Evolutionary conservation across 345 rosid genomes (phyloP), one percentile per base, ranked within the genome.

Genomic region (Salix caprea): DNA sequence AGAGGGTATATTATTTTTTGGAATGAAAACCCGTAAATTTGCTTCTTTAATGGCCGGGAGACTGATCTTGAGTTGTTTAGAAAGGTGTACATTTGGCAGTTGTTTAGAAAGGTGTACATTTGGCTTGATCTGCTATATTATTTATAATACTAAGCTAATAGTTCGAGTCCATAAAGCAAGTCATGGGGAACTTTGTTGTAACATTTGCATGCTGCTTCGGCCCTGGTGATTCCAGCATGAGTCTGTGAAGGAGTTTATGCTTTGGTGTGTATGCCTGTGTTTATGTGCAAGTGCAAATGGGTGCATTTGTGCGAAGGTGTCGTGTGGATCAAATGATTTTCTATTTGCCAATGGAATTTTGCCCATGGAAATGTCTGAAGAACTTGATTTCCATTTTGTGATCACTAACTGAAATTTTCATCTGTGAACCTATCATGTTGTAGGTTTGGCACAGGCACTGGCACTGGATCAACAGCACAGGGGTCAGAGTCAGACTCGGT

Each of bases 381-480:
- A 28, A 18, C 13, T 32, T 58, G 39, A 24, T 16, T 32, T 14
- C 11, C 7, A 26, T 64, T 24, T 69, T 48, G 18, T 26, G 56
- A 42, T 28, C 54, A 24, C 65, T 30, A 1, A 12, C 54, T 68
- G 16, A 40, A 40, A 40, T 12, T 64, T 5, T 32, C 7, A 14
- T 19, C 34, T 30, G 28, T 26, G 11, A 36, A 58, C 32, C 12
- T 56, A 11, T 36, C 12, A 16, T 65, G 60, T 60, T 79, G 67
- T 75, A 93, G 98, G 96, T 96, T 96, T 82, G 98, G 98, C 65
- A 84, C 94, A 72, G 2, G 84, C 73, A 21, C 21, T 23, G 24
- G 73, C 28, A 70, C 44, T 2, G 44, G 44, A 10, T 66, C 84
- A 13, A 69, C 76, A 7, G 64, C 8, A 40, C 78, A 81, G 56